Percentiles rank a stretch among this genome's conserved stretches.
Conservation (phyloP, 345 rosid genomes). For the Excoecaria cochinchinensis region DNA sequence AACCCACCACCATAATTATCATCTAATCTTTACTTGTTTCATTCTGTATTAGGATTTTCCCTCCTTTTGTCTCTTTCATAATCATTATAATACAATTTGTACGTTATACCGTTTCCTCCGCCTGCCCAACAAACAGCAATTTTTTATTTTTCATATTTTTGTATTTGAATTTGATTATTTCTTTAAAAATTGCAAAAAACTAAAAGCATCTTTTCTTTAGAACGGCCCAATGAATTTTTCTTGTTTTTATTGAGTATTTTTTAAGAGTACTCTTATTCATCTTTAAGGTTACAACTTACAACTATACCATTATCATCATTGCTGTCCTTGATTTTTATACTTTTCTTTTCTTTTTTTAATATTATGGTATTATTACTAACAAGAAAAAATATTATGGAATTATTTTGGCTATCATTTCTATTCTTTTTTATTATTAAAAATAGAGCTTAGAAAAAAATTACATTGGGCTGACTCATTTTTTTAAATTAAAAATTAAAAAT, state of each 20-base stretch:
- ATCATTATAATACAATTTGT: constrained; percentile 6
- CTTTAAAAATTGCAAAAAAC: not conserved
- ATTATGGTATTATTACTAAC: too few relatives aligned
- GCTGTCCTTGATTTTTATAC: not conserved
- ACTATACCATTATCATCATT: not conserved
- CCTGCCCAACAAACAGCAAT: constrained; percentile 11
- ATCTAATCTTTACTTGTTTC: not conserved
- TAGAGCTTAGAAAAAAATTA: too few relatives aligned
- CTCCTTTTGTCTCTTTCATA: constrained; percentile 10
- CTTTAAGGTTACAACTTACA: not conserved
- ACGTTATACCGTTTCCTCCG: constrained; percentile 16
- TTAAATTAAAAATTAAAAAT: too few relatives aligned
- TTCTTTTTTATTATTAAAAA: too few relatives aligned
- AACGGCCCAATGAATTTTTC: not conserved
- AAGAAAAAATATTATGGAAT: too few relatives aligned
- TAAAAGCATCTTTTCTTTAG: not conserved
- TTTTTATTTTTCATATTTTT: too few relatives aligned
- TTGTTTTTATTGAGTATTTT: constrained; percentile 10
- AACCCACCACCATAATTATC: constrained; percentile 7
- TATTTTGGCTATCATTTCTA: too few relatives aligned
- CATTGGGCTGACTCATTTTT: too few relatives aligned
- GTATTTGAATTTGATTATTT: not conserved
- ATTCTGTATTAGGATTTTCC: not conserved
- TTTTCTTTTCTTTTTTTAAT: not conserved
- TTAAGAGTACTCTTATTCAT: not conserved